A percentile compares a stretch with the other conserved stretches of the same genome.
Conservation (phyloP, 164 flowering plant genomes). For the Paratinospora sagittata region DNA sequence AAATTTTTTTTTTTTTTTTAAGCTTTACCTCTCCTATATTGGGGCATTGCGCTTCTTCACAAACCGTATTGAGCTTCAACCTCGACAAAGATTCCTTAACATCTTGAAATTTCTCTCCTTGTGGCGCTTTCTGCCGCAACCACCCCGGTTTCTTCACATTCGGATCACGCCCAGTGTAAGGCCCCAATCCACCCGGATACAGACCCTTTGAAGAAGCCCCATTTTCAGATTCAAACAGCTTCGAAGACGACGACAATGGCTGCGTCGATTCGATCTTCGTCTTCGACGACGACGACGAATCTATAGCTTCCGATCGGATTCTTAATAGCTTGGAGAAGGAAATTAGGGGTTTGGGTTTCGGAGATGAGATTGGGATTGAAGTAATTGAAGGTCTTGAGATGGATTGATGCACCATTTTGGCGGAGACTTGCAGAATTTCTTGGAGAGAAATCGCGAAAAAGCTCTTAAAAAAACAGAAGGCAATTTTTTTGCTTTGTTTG, state of each 20-base stretch:
- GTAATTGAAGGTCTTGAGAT: slow-evolving; percentile 18
- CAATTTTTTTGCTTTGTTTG: no score
- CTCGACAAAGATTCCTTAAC: slow-evolving; percentile 60
- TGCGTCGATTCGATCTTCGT: slow-evolving; percentile 1
- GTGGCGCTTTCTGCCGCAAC: slow-evolving; percentile 85
- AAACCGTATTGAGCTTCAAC: slow-evolving; percentile 80
- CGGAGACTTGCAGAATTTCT: no score
- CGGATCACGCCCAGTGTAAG: slow-evolving; percentile 76
- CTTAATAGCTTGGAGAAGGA: not conserved
- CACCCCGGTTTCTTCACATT: slow-evolving; percentile 78
- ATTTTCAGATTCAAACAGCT: slow-evolving; percentile 24
- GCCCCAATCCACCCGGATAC: slow-evolving; percentile 58
- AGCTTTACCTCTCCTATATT: slow-evolving; percentile 77
- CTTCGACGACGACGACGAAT: slow-evolving; percentile 16
- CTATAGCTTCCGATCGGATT: slow-evolving; percentile 19
- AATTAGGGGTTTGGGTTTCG: slow-evolving; percentile 13
- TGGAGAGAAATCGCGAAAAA: no score
- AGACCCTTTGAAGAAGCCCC: slow-evolving; percentile 16
- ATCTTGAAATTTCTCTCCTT: slow-evolving; percentile 62
- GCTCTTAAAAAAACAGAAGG: no score
- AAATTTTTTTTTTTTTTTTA: no score
- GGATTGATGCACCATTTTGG: slow-evolving; percentile 23
- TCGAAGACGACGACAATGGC: slow-evolving; percentile 9
- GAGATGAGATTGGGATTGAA: slow-evolving; percentile 12
- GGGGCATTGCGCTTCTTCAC: slow-evolving; percentile 96